Evolutionary conservation across 768 basidiomycete genomes (phyloP), one percentile per base, ranked within the genome.

Genomic region (Suillus subalutaceus): DNA sequence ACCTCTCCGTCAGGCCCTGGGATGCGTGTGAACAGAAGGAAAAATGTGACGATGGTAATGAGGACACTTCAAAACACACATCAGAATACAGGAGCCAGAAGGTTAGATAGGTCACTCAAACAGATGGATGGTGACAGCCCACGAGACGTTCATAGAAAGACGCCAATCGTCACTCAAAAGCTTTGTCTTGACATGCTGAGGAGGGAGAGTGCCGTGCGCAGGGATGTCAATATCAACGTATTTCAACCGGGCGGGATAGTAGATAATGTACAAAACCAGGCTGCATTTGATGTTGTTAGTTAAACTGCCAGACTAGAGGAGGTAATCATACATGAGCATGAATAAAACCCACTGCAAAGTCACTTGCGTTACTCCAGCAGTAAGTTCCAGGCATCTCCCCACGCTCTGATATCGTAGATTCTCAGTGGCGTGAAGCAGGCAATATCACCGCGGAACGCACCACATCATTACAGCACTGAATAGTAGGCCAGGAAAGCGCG

Each of bases 171-270:
- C 79, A 26, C 86, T 90, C 73, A 83, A 84, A 38, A 84, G 76
- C 37, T 81, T 80, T 2, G 81, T 83, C 75, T 84, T 86, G 67
- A 83, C 69, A 50, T 78, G 79, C 10, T 77, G 76, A 10, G 79
- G 77, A 0, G 82, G 82, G 16, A 78, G 81, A 13, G 76, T 71
- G 62, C 84, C 82, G 48, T 84, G 78, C 0, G 77, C 67, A 63
- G 82, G 78, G n/a, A 81, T 72, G 60, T 80, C 77, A 10, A 84
- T 70, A 57, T 82, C 77, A 57, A 79, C 78, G 73, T 89, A 92
- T 78, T 96, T 97, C 73, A 91, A 87, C 71, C 92, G 87, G 7
- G 84, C 79, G 0, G 97, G 97, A 75, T 94, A 99, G 81, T 96
- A 99, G 48, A 92, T 80, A 81, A 99, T 89, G 79, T 93, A 99